These are phyloP conservation scores for Saccharum officinarum DNA, from an alignment of 176 grass and related monocot species.

Conservation along the genomic window DNA sequence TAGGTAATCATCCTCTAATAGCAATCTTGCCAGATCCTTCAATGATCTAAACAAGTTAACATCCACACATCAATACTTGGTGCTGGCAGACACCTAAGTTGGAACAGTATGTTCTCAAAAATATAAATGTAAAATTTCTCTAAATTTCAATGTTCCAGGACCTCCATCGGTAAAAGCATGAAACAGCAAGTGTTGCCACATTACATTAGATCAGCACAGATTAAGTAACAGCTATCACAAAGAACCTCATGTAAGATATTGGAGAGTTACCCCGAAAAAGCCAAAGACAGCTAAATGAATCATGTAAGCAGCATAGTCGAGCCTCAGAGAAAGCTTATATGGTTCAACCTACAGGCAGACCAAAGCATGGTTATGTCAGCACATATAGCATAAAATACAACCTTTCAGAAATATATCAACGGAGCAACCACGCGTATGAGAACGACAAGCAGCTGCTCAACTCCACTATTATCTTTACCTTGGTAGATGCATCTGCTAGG, in stretches of 20 bases:
- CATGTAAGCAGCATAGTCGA: slow-evolving; percentile 81
- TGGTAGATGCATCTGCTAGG: slow-evolving; percentile 19
- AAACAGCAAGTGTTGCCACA: not conserved
- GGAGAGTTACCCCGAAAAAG: slow-evolving; percentile 77
- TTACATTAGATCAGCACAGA: not conserved
- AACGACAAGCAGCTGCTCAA: slow-evolving; percentile 8
- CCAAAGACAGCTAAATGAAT: slow-evolving; percentile 79
- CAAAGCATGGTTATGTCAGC: slow-evolving; percentile 24
- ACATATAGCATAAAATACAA: not conserved
- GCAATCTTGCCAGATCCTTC: not conserved
- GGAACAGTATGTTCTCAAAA: not conserved
- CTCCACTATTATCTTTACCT: slow-evolving; percentile 31
- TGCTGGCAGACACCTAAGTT: slow-evolving; percentile 1
- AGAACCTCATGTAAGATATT: not conserved
- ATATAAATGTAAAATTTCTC: not conserved
- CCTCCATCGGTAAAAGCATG: not conserved
- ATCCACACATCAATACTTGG: slow-evolving; percentile 8
- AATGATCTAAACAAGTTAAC: not conserved
- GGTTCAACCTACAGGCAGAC: slow-evolving; percentile 55
- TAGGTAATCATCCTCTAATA: not conserved
- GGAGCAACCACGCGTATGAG: not conserved
- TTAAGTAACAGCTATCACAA: not conserved
- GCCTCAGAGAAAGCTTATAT: slow-evolving; percentile 51
- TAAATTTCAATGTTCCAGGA: not conserved
- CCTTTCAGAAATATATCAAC: not conserved